These are phyloP conservation scores for Emergomyces africanus DNA, from an alignment of 2,329 filamentous ascomycete genomes.

Conservation along the genomic window DNA sequence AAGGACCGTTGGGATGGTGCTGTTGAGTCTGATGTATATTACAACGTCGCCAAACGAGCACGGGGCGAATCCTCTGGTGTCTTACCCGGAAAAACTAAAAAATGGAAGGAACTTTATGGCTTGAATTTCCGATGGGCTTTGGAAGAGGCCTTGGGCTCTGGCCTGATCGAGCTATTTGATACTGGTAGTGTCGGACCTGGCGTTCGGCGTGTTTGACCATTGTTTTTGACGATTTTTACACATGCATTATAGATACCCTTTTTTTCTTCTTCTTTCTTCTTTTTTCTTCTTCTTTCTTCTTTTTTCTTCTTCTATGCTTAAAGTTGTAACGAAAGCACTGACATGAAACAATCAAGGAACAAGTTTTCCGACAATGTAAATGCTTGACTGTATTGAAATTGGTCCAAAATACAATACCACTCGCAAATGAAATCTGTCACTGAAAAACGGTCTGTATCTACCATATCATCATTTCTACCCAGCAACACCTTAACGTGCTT, in stretches of 20 bases:
- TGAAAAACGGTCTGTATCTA: background rate
- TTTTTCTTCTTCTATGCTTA: no score
- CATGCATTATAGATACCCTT: background rate
- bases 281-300: background rate
- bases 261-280: background rate
- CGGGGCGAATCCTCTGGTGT: conserved; percentile 43
- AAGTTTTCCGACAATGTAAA: background rate
- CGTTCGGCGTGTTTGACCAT: conserved; percentile 27
- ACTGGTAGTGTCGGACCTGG: conserved; percentile 49
- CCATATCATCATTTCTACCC: background rate
- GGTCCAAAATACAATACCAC: no score
- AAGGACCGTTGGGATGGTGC: conserved; percentile 54
- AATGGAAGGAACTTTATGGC: conserved; percentile 49
- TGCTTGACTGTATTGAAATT: background rate
- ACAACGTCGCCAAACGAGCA: conserved; percentile 38
- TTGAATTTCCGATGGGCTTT: conserved; percentile 48
- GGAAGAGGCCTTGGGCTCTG: conserved; percentile 48
- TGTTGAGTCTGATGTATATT: conserved; percentile 32
- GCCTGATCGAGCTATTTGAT: conserved; percentile 49
- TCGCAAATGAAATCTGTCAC: background rate
- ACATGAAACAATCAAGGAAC: background rate
- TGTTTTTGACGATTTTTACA: no score
- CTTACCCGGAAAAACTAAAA: conserved; percentile 47
- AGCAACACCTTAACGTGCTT: background rate
- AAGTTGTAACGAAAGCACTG: background rate